These are phyloP conservation scores for Dissophora globulifera DNA, from an alignment of 192 early-diverging fungal species.

Conservation along the genomic window DNA sequence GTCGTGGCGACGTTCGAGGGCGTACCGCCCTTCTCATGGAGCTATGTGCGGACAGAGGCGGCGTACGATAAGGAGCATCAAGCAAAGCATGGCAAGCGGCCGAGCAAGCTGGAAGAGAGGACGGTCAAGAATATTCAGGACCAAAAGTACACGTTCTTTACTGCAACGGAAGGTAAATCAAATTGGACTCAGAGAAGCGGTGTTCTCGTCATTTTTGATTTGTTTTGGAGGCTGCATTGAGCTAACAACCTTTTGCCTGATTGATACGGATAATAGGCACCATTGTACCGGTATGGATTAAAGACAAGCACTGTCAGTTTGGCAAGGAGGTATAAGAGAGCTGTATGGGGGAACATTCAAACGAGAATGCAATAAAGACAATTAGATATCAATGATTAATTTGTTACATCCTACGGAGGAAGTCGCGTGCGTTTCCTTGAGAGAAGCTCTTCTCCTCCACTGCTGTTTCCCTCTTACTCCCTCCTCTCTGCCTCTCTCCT, in stretches of 20 bases:
- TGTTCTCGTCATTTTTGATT: too few relatives aligned
- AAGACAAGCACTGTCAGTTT: constrained; percentile 42
- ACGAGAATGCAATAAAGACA: too few relatives aligned
- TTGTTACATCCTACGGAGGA: too few relatives aligned
- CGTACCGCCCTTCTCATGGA: constrained; percentile 37
- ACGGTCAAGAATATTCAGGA: constrained; percentile 14
- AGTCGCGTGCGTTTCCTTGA: too few relatives aligned
- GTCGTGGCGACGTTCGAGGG: constrained; percentile 37
- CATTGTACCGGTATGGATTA: constrained; percentile 31
- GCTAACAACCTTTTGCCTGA: not conserved
- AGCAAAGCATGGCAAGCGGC: constrained; percentile 12
- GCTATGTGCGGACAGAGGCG: constrained; percentile 30
- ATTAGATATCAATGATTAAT: too few relatives aligned
- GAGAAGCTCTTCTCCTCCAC: too few relatives aligned
- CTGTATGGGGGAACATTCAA: too few relatives aligned
- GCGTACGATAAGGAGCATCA: constrained; percentile 29
- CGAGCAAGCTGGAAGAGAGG: constrained; percentile 7
- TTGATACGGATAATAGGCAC: constrained; percentile 16
- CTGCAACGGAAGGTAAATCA: constrained; percentile 31
- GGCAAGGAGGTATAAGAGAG: constrained; percentile 12
- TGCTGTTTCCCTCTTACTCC: too few relatives aligned
- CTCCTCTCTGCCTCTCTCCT: too few relatives aligned
- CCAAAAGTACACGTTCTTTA: constrained; percentile 20
- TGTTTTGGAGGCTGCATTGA: not conserved
- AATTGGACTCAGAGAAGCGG: not conserved